phyloP scores from a whole-genome alignment of 2,329 filamentous ascomycete species.

The Sordariomycetes sp. region DNA sequence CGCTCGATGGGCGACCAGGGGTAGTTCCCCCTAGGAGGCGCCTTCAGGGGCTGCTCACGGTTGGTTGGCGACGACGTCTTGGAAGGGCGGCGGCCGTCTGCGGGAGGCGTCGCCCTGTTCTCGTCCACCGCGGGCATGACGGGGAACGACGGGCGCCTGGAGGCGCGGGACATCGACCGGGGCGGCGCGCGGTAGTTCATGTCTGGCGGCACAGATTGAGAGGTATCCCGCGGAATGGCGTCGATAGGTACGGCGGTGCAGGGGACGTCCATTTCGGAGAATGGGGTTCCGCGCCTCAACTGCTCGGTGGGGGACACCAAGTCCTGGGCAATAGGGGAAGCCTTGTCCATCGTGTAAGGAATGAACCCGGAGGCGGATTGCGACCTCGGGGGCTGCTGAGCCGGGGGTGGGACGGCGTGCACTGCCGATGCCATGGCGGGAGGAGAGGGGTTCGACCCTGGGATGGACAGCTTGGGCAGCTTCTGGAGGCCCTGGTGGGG shows the following conservation, averaged over 20 bases:
- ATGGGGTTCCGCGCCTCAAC: conserved; percentile 75
- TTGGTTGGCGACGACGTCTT: conserved; percentile 19
- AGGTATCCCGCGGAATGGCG: conserved; percentile 66
- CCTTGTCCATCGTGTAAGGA: conserved; percentile 41
- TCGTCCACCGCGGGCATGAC: conserved; percentile 62
- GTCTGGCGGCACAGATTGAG: conserved; percentile 86
- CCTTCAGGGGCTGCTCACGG: conserved; percentile 30
- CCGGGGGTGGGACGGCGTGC: background rate
- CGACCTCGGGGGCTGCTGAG: conserved; percentile 8
- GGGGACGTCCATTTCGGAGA: conserved; percentile 84
- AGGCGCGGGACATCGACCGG: conserved; percentile 41
- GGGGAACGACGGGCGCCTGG: conserved; percentile 56
- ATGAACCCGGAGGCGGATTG: conserved; percentile 20
- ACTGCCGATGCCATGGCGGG: conserved; percentile 11
- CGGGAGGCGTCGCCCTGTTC: conserved; percentile 34
- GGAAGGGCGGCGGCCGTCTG: conserved; percentile 8
- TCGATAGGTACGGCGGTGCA: conserved; percentile 62
- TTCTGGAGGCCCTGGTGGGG: conserved; percentile 45
- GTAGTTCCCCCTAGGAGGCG: conserved; percentile 43
- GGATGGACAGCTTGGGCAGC: conserved; percentile 54
- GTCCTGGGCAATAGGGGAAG: conserved; percentile 40
- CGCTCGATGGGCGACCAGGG: conserved; percentile 44
- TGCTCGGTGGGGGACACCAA: conserved; percentile 48
- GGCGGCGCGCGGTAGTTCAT: conserved; percentile 63
- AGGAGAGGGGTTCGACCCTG: conserved; percentile 18